Percentiles rank a stretch among this genome's conserved stretches.
Conservation (phyloP, 768 basidiomycete species). For the Leccinum incarnatum region DNA sequence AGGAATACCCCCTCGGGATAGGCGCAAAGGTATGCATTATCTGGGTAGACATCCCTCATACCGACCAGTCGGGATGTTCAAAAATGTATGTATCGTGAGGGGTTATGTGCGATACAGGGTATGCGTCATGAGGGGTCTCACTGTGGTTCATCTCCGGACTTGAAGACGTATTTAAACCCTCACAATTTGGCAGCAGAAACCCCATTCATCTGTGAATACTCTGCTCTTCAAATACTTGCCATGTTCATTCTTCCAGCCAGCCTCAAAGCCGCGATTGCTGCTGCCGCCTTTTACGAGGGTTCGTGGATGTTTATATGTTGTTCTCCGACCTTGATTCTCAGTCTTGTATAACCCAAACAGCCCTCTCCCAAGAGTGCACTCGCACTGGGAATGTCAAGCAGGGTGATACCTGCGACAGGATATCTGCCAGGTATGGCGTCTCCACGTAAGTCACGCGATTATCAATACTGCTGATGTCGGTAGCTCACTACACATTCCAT, state of each 20-base stretch:
- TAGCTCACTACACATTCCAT: background rate
- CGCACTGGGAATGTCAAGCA: constrained; percentile 53
- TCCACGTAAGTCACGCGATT: constrained; percentile 52
- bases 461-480: background rate
- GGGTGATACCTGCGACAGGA: constrained; percentile 62
- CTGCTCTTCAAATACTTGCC: background rate
- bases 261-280: constrained; percentile 10
- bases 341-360: constrained; percentile 42
- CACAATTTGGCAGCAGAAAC: background rate
- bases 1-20: too few species aligned
- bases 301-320: background rate
- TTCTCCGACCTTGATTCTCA: background rate
- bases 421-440: constrained; percentile 59
- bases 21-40: too few species aligned
- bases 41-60: too few species aligned
- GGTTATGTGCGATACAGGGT: background rate
- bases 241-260: constrained; percentile 20
- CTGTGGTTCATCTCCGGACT: background rate
- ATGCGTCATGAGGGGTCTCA: too few species aligned
- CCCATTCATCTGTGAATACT: background rate
- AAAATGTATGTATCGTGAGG: background rate
- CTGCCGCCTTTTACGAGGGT: constrained; percentile 16
- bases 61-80: too few species aligned
- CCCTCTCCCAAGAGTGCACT: constrained; percentile 38
- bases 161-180: constrained; percentile 19